Base-by-base conservation (phyloP, 2,329 filamentous ascomycete species). In the Trichoderma sp. region DNA sequence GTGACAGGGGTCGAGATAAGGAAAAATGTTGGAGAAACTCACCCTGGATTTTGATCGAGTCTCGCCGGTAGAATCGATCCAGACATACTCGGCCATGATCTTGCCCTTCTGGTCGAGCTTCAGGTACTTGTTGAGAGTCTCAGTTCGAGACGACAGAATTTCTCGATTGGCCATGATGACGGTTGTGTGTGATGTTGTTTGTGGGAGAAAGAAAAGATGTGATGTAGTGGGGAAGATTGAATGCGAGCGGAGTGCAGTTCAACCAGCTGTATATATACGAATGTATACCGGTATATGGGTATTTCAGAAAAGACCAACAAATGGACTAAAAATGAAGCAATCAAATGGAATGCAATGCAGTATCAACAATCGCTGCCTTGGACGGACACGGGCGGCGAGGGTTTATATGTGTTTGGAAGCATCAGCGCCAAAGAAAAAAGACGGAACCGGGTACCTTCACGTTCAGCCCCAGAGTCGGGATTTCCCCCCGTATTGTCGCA, bases 21-120 rank as follows among this genome's bases (percentile, higher is more conserved):
- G 47, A 32, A 63, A 68, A 66, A 21, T 21, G 21, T 14, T 21
- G 30, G 32, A 28, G 26, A 75, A 53, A 87, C 93, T 88, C 88
- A 98, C 95, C 89, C 94, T 97, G 81, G 93, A 95, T 88, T 98
- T 99, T 82, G 94, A 97, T 80, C 96, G 94, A 78, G 93, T 89
- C 80, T 92, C 91, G 82, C 95, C 94, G 76, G 86, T 84, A 76
- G 92, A 87, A 81, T 98, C 95, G 82, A 98, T 92, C 95, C 95
- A 98, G 87, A 98, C 91, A 86, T 98, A 98, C 86, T 98, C 95
- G 81, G 94, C 95, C 84, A 97, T 96, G 81, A 97, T 87, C 78
- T 86, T 86, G 83, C 94, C 95, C 83, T 92, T 93, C 87, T 98
- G 95, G 83, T 94, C 92, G 79, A 98, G 93, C 80, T 87, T 87